Base-by-base conservation (phyloP, 1,284 basidiomycete species). In the Leccinum solheimii region DNA sequence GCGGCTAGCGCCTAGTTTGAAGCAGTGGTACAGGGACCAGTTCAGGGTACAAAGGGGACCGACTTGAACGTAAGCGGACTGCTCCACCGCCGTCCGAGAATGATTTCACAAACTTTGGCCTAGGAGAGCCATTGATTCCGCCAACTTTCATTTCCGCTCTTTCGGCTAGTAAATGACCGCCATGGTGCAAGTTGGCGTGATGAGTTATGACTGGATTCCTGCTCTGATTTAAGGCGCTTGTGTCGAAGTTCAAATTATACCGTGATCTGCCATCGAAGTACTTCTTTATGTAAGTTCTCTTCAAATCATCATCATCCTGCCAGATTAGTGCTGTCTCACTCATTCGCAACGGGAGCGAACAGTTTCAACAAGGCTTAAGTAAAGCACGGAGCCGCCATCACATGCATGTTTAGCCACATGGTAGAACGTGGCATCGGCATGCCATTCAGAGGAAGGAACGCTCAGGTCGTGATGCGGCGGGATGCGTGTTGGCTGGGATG, bases 111-210 rank as follows among this genome's bases (percentile, higher is more conserved):
- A 51, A 21, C 34, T 34, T 34, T 34, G 40, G 19, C 43, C 11
- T 21, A 48, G 21, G 30, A 30, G 10, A 26, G 10, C 14, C 43
- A 48, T 11, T 10, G 19, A 48, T 8, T 30, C 52, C 32, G 16
- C 59, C 32, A 21, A 40, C 10, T 32, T 60, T 60, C 40, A 60
- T 59, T 32, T 61, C 58, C 60, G 59, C 36, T 57, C 19, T 38
- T 36, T 11, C 19, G 40, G 32, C 14, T 2, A 26, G 26, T 32
- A 30, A 23, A 6, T 8, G 21, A 32, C n/a, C 13, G 5, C 21
- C 21, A 55, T 16, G 58, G 11, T 45, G 43, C 49, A 56, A 26
- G n/a, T 21, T 32, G 55, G 27, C 23, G 55, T 11, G 43, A 45
- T 45, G 27, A 13, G 34, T 34, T 21, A 4, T 21, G 40, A 50